Evolutionary conservation across 768 basidiomycete species (phyloP).

Genomic region (Xanthoconium stramineum): DNA sequence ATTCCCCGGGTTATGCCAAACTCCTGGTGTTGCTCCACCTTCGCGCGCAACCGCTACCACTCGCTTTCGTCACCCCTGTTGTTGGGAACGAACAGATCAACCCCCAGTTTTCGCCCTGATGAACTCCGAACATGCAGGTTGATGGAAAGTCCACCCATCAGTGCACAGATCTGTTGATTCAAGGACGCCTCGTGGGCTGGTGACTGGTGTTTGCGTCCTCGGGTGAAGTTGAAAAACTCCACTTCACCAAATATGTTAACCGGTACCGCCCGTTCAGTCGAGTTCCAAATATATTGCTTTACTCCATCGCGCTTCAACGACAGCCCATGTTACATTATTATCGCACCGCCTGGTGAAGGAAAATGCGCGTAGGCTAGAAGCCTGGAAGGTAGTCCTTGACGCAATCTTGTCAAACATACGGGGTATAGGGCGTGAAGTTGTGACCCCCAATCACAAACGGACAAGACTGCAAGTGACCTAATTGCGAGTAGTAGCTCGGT

Average conservation of each 20-base stretch:
- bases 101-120: background rate
- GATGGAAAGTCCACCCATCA: background rate
- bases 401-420: background rate
- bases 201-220: background rate
- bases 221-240: slow-evolving; percentile 7
- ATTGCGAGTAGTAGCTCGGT: background rate
- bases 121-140: background rate
- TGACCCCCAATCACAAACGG: background rate
- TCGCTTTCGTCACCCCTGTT: slow-evolving; percentile 3
- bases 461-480: background rate
- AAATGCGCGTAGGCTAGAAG: too few relatives aligned
- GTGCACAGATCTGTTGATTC: background rate
- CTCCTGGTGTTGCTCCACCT: slow-evolving; percentile 28
- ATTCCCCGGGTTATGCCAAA: slow-evolving; percentile 23
- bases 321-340: background rate
- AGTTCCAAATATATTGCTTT: slow-evolving; percentile 2
- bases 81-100: slow-evolving; percentile 2
- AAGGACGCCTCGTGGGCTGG: background rate
- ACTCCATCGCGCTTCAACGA: background rate
- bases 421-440: background rate
- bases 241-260: slow-evolving; percentile 6
- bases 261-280: too few relatives aligned
- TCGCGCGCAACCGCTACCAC: slow-evolving; percentile 12
- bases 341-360: background rate
- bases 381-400: background rate